A percentile compares a stretch with the other conserved stretches of the same genome.
These are phyloP conservation scores for Moniliophthora roreri DNA, from an alignment of 1,284 basidiomycete genomes.

Conservation along the genomic window DNA sequence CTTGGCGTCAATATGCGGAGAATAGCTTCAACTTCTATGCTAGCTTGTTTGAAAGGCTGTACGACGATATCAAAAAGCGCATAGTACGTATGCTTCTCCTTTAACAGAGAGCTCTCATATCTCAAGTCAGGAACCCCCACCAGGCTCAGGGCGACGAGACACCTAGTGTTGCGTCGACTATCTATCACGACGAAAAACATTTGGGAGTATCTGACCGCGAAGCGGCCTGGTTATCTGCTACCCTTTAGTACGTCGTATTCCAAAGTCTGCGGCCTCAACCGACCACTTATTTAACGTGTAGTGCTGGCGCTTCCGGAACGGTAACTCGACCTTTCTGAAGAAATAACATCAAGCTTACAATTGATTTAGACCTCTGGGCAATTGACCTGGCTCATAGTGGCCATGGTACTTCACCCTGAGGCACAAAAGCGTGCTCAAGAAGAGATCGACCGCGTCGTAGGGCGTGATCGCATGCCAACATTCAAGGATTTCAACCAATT, in stretches of 20 bases:
- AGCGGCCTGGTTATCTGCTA: conserved; percentile 14
- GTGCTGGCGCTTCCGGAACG: no score
- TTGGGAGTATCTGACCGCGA: neutral
- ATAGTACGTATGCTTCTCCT: neutral
- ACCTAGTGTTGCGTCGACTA: conserved; percentile 2
- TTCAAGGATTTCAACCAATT: conserved; percentile 26
- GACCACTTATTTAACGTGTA: no score
- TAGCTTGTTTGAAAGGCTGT: conserved; percentile 17
- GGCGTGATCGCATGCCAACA: conserved; percentile 26
- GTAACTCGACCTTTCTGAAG: no score
- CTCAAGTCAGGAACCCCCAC: neutral
- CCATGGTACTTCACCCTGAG: conserved; percentile 27
- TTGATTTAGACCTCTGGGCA: no score
- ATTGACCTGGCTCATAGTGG: conserved; percentile 10
- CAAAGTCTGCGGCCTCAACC: no score
- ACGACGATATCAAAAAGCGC: conserved; percentile 9
- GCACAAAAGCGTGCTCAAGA: conserved; percentile 26
- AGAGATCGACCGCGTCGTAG: conserved; percentile 29
- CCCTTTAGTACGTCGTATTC: conserved; percentile 6
- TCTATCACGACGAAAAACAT: conserved; percentile 2
- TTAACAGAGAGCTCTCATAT: no score
- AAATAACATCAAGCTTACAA: no score
- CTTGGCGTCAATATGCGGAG: conserved; percentile 21
- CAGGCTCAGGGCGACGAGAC: neutral
- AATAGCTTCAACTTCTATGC: conserved; percentile 16